phyloP scores from a whole-genome alignment of 2,329 filamentous ascomycete genomes.

The Venturia asperata region DNA sequence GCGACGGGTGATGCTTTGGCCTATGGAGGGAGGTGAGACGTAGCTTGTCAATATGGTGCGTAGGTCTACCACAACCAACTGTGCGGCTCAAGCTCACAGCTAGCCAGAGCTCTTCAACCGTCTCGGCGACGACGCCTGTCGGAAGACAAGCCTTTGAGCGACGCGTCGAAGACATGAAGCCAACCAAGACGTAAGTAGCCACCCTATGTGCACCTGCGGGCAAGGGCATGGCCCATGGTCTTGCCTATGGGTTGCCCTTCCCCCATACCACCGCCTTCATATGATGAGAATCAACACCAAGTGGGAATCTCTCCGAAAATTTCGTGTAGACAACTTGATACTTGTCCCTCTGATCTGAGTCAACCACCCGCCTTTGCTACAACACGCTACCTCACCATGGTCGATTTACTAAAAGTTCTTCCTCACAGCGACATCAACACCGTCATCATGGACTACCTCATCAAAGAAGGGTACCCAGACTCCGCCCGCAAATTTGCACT shows the following conservation, averaged over 20 bases:
- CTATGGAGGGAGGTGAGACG: conserved; percentile 15
- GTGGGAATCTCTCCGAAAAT: conserved; percentile 99
- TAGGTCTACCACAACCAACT: conserved; percentile 17
- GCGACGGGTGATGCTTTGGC: not conserved
- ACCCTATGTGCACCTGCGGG: conserved; percentile 64
- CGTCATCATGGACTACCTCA: conserved; percentile 92
- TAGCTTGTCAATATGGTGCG: conserved; percentile 16
- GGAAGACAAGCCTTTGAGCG: conserved; percentile 68
- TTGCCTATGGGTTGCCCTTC: conserved; percentile 22
- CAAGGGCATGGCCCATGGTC: conserved; percentile 56
- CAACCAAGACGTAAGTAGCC: conserved; percentile 75
- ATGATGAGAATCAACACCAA: conserved; percentile 81
- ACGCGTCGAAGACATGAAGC: conserved; percentile 75
- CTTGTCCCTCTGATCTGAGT: conserved; percentile 60
- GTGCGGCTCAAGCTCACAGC: conserved; percentile 21
- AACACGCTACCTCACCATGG: not conserved
- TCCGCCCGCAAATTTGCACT: conserved; percentile 89
- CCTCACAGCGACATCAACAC: conserved; percentile 79
- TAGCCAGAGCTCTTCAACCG: conserved; percentile 53
- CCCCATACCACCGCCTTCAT: conserved; percentile 39
- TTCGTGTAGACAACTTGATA: conserved; percentile 82
- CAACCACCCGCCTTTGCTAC: conserved; percentile 20
- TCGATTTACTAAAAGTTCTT: conserved; percentile 8
- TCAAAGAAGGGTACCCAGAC: conserved; percentile 88
- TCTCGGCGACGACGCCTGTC: conserved; percentile 61